Evolutionary conservation across 306 rosid species (phyloP), one percentile per base, ranked within the genome.

Genomic region (Bauhinia variegata): DNA sequence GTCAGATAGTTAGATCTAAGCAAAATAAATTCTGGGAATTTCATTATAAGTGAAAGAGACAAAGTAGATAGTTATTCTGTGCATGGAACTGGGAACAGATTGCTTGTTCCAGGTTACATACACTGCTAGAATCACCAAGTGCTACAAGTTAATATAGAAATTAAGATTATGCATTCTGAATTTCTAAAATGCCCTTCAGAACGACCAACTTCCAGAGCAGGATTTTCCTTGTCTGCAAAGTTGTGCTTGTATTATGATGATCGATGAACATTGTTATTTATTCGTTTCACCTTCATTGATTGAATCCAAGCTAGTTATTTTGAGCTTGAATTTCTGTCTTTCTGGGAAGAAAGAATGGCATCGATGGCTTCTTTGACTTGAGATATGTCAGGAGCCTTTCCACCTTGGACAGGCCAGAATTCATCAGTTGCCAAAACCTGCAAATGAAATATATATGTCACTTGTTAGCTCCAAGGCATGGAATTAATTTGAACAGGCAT

Each of bases 311-410:
- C 41, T 5, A 36, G 6, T 54, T 67, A 70, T 80, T 78, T 80
- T 17, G 87, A 86, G 79, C 84, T 76, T 32, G 84, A 84, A 62
- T 56, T 82, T 72, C 70, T 86, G 14, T 86, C 84, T 73, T 78
- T 80, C 59, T 89, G 90, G 50, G 92, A 82, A 18, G 89, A 78
- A 48, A 92, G 84, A 61, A 92, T 85, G 10, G 80, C 88, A 71
- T 92, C 98, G 66, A 92, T 89, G 78, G 97, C 95, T 77, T 89
- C 96, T 74, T 81, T 92, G 30, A 87, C 98, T 82, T 92, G 98
- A 61, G 95, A 79, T 67, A 92, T 85, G 66, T 89, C 95, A 28
- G 92, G 95, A 41, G 96, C 84, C 71, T 85, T 92, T 58, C 89
- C 92, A 16, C 98, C 95, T 82, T 92, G 87, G 16, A 66, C 85